Conservation (phyloP, 2,329 filamentous ascomycete genomes). For the Ophiostoma himal-ulmi region DNA sequence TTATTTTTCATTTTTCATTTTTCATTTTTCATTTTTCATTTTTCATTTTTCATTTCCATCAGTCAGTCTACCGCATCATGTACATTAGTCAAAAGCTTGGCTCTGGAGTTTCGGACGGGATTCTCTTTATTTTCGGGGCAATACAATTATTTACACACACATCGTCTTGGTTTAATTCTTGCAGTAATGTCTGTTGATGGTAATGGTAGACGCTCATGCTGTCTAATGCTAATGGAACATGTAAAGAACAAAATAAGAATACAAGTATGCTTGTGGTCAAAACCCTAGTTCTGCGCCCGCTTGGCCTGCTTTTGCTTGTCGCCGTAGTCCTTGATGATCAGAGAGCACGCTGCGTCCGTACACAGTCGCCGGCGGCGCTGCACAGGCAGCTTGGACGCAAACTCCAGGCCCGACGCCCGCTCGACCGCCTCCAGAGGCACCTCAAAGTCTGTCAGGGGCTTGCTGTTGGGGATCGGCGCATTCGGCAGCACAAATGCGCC, state of each 20-base stretch:
- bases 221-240: not conserved
- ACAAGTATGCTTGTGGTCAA: not conserved
- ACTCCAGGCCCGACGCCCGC: slow-evolving; percentile 85
- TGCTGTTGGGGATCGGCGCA: slow-evolving; percentile 77
- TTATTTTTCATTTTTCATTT: not conserved
- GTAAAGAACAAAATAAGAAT: not conserved
- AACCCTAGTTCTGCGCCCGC: slow-evolving; percentile 22
- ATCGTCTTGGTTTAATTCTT: not conserved
- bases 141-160: not conserved
- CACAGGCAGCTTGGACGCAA: slow-evolving; percentile 70
- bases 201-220: not conserved
- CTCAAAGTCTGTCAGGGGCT: slow-evolving; percentile 85
- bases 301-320: slow-evolving; percentile 52
- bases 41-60: not conserved
- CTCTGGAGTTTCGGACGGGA: not conserved
- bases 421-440: slow-evolving; percentile 91
- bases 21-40: not conserved
- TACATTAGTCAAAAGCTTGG: slow-evolving; percentile 1
- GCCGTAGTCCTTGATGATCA: slow-evolving; percentile 75
- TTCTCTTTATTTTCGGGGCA: not conserved
- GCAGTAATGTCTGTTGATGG: not conserved
- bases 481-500: slow-evolving; percentile 96
- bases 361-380: slow-evolving; percentile 74
- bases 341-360: slow-evolving; percentile 74
- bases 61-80: not conserved